Evolutionary conservation across 257 asterid species (phyloP), one percentile per base, ranked within the genome.

Genomic region (Eucommia ulmoides): DNA sequence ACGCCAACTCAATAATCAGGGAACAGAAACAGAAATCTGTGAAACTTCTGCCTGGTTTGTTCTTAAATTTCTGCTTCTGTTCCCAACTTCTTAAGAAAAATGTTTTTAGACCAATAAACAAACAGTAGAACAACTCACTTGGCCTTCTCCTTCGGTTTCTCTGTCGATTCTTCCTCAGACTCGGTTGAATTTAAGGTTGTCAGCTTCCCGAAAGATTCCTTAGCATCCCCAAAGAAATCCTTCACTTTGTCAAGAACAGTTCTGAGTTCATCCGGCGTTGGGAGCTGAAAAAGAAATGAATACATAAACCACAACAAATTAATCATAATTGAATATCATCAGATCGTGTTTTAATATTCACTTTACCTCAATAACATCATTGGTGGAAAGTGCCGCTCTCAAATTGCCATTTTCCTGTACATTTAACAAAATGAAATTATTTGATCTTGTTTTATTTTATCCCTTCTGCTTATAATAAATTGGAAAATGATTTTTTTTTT

Each of bases 131-230:
- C n/a, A n/a, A n/a, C 94, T 91, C 55, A 80, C 89, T 57, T 58
- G 33, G 80, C 60, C 63, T 74, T 83, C 49, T 82, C 82, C 47
- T 65, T 66, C 24, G 48, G 9, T 16, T 16, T 18, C 20, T 42
- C 48, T 42, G n/a, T 16, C 8, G 83, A 50, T 15, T 68, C 59
- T 60, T 71, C 73, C 52, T 65, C 83, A 56, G 76, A 91, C 1
- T 75, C 52, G 41, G 49, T 65, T 10, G 78, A 14, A 67, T 75
- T 71, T 59, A 89, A 53, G 54, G 77, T 70, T 7, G 96, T 69
- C 59, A 89, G 61, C 81, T 89, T 85, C 68, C 96, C 96, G 17
- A 89, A 85, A 4, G 97, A 84, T 65, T 89, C 96, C 71, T 82
- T 82, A 22, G 94, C 96, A 10, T 78, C 84, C 20, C 94, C 97